Percentiles rank a stretch among this genome's conserved stretches.
These are phyloP conservation scores for Rutstroemia sp. DNA, from an alignment of 2,329 filamentous ascomycete species.

Conservation along the genomic window DNA sequence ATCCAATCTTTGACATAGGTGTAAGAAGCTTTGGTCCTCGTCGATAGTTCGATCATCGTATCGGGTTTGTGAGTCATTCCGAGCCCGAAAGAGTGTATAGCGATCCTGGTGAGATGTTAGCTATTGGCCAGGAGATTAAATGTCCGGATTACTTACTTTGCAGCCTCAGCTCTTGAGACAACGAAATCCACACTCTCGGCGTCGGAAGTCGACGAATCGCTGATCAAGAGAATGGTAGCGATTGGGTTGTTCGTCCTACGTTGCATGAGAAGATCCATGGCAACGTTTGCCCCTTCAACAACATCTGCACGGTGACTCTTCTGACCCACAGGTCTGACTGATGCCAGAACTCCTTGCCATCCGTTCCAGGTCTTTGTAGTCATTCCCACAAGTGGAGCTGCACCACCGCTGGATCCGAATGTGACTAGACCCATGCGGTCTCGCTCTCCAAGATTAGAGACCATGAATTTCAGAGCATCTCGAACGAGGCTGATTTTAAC, in stretches of 20 bases:
- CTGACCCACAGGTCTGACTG: constrained; percentile 88
- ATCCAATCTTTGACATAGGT: constrained; percentile 99
- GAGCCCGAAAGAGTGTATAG: constrained; percentile 92
- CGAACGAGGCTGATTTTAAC: constrained; percentile 93
- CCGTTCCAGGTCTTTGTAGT: constrained; percentile 90
- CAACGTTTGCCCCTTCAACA: constrained; percentile 93
- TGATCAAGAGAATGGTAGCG: constrained; percentile 92
- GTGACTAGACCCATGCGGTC: constrained; percentile 97
- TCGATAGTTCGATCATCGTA: constrained; percentile 96
- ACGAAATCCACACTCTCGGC: constrained; percentile 96
- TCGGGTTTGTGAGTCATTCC: constrained; percentile 97
- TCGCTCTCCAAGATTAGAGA: constrained; percentile 79
- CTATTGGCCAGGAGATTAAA: constrained; percentile 20
- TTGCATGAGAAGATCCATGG: constrained; percentile 98
- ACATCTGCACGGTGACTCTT: constrained; percentile 96
- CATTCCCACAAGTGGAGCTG: constrained; percentile 95
- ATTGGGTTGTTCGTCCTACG: constrained; percentile 93
- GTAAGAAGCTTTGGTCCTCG: constrained; percentile 91
- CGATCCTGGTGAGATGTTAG: constrained; percentile 50
- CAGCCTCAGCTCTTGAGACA: constrained; percentile 89
- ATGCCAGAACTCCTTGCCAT: constrained; percentile 78
- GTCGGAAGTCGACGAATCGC: constrained; percentile 92
- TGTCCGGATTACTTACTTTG: constrained; percentile 59
- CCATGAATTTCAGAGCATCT: constrained; percentile 87
- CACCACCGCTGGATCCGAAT: constrained; percentile 89